Evolutionary conservation across 2,329 filamentous ascomycete species (phyloP), one percentile per base, ranked within the genome.

Genomic region (Diaporthe sp.): DNA sequence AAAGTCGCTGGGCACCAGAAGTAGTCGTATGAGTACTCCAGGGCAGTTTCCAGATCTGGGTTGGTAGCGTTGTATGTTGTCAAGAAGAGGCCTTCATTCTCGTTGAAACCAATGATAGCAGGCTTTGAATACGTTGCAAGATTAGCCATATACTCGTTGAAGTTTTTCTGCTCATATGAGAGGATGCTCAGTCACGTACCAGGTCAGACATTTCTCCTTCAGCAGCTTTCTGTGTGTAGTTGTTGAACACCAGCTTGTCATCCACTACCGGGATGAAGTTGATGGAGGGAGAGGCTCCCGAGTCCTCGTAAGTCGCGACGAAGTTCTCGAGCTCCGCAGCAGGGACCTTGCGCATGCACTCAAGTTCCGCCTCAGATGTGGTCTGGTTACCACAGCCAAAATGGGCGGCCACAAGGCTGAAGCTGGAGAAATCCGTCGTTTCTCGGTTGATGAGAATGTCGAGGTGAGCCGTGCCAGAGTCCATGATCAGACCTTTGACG

Each of bases 381-480:
- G 79, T 80, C 61, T 84, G 84, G n/a, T 82, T 83, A 6, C 86
- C 81, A 44, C 82, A 82, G 0, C 82, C 80, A 1, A 86, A 79
- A 13, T 83, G 80, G 61, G 81, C 81, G 7, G 86, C 84, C 74
- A 86, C 86, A 31, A 83, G 82, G 15, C 80, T 84, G 37, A 85
- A 83, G 71, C 86, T 85, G 4, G 80, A 78, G 49, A 82, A 80
- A 15, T 72, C 70, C 2, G 28, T 22, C 28, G 15, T 44, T 37
- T 72, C 31, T 4, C 70, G 53, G 55, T 72, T 72, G 44, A 72
- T 61, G 28, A 72, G 70, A 12, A 72, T 72, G 57, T 72, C 70
- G 13, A 72, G 57, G 17, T 72, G 70, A 31, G 83, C 84, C 22
- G 81, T 84, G 61, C 78, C 85, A 59, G 84, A 85, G 39, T 85